These are phyloP conservation scores for Backusella circina DNA, from an alignment of 192 early-diverging fungal species.

Conservation along the genomic window DNA sequence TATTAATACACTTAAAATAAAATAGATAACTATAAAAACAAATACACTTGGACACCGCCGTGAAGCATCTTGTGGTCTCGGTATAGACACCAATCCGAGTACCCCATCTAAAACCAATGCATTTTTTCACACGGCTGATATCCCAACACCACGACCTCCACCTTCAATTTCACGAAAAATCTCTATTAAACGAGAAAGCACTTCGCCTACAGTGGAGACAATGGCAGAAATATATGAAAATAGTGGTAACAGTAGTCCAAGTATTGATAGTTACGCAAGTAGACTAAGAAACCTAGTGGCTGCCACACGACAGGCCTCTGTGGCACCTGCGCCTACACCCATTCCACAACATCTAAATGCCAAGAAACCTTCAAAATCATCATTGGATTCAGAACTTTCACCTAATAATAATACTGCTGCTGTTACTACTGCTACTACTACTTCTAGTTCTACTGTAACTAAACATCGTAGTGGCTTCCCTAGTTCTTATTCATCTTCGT, in stretches of 20 bases:
- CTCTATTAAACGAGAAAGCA: neutral
- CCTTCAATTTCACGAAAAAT: constrained; percentile 14
- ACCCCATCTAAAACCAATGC: neutral
- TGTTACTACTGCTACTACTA: neutral
- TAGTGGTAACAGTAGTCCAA: neutral
- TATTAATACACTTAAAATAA: neutral
- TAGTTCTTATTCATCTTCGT: neutral
- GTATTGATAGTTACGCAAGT: constrained; percentile 2
- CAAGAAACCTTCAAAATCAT: constrained; percentile 12
- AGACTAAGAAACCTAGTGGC: constrained; percentile 9
- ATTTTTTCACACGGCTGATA: constrained; percentile 11
- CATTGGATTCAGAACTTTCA: neutral
- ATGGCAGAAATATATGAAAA: neutral
- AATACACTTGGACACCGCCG: constrained; percentile 1
- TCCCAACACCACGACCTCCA: constrained; percentile 16
- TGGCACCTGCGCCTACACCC: constrained; percentile 8
- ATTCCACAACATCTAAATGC: constrained; percentile 16
- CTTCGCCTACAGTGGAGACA: neutral
- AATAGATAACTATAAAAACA: neutral
- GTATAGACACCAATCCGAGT: neutral
- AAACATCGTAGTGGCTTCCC: neutral
- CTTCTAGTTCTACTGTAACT: neutral
- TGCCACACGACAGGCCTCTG: neutral
- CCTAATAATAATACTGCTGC: neutral
- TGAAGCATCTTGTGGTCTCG: constrained; percentile 11